A percentile compares a stretch with the other conserved stretches of the same genome.
These are phyloP conservation scores for Thyridium curvatum DNA, from an alignment of 2,329 filamentous ascomycete species.

Conservation along the genomic window DNA sequence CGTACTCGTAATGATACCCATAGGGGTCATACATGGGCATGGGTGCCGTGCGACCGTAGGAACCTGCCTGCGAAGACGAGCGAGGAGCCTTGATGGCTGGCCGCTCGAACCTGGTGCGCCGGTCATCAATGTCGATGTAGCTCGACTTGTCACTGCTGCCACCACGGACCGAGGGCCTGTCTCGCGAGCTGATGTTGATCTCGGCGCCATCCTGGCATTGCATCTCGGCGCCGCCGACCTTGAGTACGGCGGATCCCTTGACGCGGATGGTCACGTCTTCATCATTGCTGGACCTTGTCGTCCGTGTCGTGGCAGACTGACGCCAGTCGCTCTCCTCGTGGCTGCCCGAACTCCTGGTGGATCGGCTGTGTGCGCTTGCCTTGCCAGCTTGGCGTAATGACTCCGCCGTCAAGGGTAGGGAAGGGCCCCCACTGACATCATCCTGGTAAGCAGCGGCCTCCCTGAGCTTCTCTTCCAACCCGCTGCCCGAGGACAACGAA, in stretches of 20 bases:
- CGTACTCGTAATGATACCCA: slow-evolving; percentile 6
- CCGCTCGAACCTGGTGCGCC: slow-evolving; percentile 36
- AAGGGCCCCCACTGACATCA: slow-evolving; percentile 36
- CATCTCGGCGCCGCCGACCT: slow-evolving; percentile 51
- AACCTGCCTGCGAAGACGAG: slow-evolving; percentile 43
- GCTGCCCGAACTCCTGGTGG: slow-evolving; percentile 52
- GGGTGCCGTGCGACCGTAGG: slow-evolving; percentile 24
- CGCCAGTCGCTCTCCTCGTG: slow-evolving; percentile 59
- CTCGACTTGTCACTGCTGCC: slow-evolving; percentile 46
- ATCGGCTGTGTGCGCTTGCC: slow-evolving; percentile 45
- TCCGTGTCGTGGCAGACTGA: slow-evolving; percentile 54
- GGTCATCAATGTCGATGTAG: slow-evolving; percentile 44
- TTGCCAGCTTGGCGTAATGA: slow-evolving; percentile 44
- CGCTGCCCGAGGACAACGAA: slow-evolving; percentile 23
- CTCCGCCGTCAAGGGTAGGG: slow-evolving; percentile 48
- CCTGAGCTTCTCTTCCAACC: slow-evolving; percentile 33
- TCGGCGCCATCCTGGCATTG: slow-evolving; percentile 53
- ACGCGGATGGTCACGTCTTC: slow-evolving; percentile 59
- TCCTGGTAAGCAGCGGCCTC: slow-evolving; percentile 46
- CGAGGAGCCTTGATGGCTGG: slow-evolving; percentile 34
- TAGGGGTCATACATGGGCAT: slow-evolving; percentile 11
- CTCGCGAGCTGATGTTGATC: slow-evolving; percentile 44
- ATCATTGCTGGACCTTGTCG: slow-evolving; percentile 49
- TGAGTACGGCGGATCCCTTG: slow-evolving; percentile 47
- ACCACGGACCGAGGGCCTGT: slow-evolving; percentile 10